Evolutionary conservation across 495 filamentous ascomycete species (phyloP), one percentile per base, ranked within the genome.

Genomic region (Penicillium simplicissimum): DNA sequence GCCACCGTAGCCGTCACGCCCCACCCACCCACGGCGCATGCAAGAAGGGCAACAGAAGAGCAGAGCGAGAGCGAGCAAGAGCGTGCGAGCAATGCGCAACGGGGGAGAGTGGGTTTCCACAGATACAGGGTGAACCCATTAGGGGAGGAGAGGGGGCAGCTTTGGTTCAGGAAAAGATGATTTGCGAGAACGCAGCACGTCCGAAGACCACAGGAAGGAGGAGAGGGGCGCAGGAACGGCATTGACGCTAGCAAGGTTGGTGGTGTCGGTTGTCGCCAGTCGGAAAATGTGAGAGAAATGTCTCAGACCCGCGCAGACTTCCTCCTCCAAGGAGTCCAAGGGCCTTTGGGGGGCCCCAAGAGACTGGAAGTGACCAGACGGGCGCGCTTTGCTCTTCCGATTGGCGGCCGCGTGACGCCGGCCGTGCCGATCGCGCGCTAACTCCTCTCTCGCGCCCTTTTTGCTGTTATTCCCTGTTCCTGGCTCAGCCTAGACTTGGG

Each of bases 341-440:
- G 28, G 28, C 28, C 28, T 6, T 4, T 4, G 0, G 6, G 6
- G 4, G 28, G 28, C 28, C 28, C 28, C 28, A 31, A 31, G 28
- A 4, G 28, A 31, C 28, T 31, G 28, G 28, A 31, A 31, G 28
- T 31, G 28, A 57, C 64, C 63, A 59, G 51, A 36, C 45, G 15
- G 52, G 53, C 38, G 64, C 59, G 65, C 61, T 64, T 70, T 57
- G 28, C 58, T 31, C 67, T 64, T 72, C 69, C 67, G 69, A 72
- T 72, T 72, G 69, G 69, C 64, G 45, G 62, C 33, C 37, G 21
- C 49, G 67, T 72, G 60, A 71, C 68, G 68, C 70, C 67, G 62
- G 71, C 74, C 64, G 66, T 73, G 75, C 72, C 74, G 75, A 78
- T 79, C 75, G 75, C 75, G 76, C 76, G 76, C 73, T 72, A 79